Evolutionary conservation across 768 basidiomycete species (phyloP).

Genomic region (Russula vinacea): DNA sequence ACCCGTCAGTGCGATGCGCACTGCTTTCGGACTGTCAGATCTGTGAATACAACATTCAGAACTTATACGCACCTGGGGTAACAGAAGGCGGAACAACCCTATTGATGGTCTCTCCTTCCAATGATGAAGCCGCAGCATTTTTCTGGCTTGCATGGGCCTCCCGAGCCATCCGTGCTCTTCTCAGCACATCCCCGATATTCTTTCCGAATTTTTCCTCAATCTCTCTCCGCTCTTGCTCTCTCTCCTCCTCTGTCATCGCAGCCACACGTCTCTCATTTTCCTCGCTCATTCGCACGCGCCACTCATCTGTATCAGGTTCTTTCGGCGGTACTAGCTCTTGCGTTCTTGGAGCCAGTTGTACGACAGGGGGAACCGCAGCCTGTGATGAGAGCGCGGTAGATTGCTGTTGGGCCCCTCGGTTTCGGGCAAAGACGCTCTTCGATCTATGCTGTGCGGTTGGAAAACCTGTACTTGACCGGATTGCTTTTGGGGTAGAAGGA

Average conservation of each 20-base stretch:
- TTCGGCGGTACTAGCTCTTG: slow-evolving; percentile 2
- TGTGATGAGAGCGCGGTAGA: slow-evolving; percentile 25
- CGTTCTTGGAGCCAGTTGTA: slow-evolving; percentile 25
- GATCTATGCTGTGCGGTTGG: slow-evolving; percentile 43
- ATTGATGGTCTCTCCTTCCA: neutral
- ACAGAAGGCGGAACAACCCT: neutral
- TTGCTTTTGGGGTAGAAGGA: slow-evolving; percentile 30
- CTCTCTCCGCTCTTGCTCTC: slow-evolving; percentile 59
- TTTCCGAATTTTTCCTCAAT: slow-evolving; percentile 71
- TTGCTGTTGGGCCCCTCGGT: slow-evolving; percentile 33
- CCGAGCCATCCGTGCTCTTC: slow-evolving; percentile 49
- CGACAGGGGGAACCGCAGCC: slow-evolving; percentile 29
- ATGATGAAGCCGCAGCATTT: neutral
- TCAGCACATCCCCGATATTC: slow-evolving; percentile 59
- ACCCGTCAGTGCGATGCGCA: slow-evolving; percentile 3
- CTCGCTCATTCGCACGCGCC: slow-evolving; percentile 56
- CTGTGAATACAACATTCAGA: neutral
- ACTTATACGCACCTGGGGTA: slow-evolving; percentile 8
- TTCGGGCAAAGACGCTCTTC: slow-evolving; percentile 40
- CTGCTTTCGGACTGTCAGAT: slow-evolving; percentile 6
- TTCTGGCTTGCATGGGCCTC: slow-evolving; percentile 36
- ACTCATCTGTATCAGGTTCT: slow-evolving; percentile 34
- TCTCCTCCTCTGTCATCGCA: slow-evolving; percentile 68
- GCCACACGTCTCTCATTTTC: slow-evolving; percentile 65
- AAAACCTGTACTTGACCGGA: slow-evolving; percentile 38